Evolutionary conservation across 2,329 filamentous ascomycete species (phyloP).

Genomic region (Colletotrichum caudatum): DNA sequence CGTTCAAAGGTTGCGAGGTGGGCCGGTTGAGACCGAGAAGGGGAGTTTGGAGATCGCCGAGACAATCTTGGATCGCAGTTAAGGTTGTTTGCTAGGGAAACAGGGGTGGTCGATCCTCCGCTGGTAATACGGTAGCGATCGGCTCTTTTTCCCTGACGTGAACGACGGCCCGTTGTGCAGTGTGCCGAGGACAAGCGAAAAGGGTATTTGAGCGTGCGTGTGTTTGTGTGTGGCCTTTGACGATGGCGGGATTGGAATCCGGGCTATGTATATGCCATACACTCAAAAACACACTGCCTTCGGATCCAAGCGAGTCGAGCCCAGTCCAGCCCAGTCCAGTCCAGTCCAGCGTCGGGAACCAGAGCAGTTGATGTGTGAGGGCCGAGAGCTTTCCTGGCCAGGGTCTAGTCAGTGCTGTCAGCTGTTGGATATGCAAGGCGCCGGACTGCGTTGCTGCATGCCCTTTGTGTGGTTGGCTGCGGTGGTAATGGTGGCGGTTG

Average conservation of each 20-base stretch:
- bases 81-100: constrained; percentile 9
- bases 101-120: constrained; percentile 7
- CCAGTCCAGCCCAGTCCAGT: constrained; percentile 1
- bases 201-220: neutral
- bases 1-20: neutral
- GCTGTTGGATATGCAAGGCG: constrained; percentile 5
- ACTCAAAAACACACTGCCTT: constrained; percentile 10
- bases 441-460: constrained; percentile 7
- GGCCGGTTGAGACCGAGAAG: neutral
- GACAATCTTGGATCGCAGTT: constrained; percentile 7
- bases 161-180: neutral
- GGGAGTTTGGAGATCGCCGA: constrained; percentile 7
- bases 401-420: constrained; percentile 10
- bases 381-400: constrained; percentile 6
- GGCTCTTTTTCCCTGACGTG: constrained; percentile 13
- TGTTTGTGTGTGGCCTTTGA: neutral
- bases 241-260: constrained; percentile 18
- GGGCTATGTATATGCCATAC: constrained; percentile 39
- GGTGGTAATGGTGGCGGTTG: neutral
- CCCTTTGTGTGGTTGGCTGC: neutral
- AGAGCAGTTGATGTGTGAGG: constrained; percentile 6
- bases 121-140: neutral
- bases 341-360: constrained; percentile 5
- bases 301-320: constrained; percentile 12
- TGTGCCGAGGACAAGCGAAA: neutral